Base-by-base conservation (phyloP, 2,329 filamentous ascomycete genomes). In the Trichoderma atrobrunneum region DNA sequence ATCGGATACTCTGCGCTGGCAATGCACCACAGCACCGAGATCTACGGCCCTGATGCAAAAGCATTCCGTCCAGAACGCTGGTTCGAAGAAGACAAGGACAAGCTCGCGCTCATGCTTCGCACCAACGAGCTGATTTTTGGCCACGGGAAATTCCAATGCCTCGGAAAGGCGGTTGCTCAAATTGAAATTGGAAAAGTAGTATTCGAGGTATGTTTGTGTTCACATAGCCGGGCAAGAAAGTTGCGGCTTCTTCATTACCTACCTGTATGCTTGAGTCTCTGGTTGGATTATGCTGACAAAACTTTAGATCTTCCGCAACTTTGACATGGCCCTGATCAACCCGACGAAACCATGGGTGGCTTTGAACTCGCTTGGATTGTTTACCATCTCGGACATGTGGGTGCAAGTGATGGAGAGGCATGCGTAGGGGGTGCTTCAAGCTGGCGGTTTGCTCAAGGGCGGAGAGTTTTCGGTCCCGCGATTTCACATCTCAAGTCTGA, bases 181-280 rank as follows among this genome's bases (percentile, higher is more conserved):
- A 78, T 84, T 36, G 81, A 84, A 65, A 16, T 84, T 30, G 78
- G 79, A 28, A 80, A 81, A 73, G 74, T 78, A 1, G 76, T 84
- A 21, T 82, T 85, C 26, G 84, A 87, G 79, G 82, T 84, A 82
- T 4, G 74, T 36, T 8, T 8, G 74, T 8, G 74, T 12, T 32
- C 21, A 18, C 5, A 16, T 16, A 26, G 16, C 7, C 6, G 10
- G 8, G 12, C 1, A 14, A 63, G 34, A 16, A 11, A 28, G 2
- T 2, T 7, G 1, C 5, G 21, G 48, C 51, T 32, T 16, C 21
- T 28, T 39, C 14, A 2, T n/a, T n/a, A 2, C 10, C 21, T n/a
- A 2, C 10, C 21, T 14, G n/a, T n/a, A 24, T 14, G 28, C 14
- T 24, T 12, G 3, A n/a, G 26, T 12, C 3, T 10, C 48, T 16